Conservation (phyloP, 805 yeast genomes). For the Kluyveromyces nonfermentans region DNA sequence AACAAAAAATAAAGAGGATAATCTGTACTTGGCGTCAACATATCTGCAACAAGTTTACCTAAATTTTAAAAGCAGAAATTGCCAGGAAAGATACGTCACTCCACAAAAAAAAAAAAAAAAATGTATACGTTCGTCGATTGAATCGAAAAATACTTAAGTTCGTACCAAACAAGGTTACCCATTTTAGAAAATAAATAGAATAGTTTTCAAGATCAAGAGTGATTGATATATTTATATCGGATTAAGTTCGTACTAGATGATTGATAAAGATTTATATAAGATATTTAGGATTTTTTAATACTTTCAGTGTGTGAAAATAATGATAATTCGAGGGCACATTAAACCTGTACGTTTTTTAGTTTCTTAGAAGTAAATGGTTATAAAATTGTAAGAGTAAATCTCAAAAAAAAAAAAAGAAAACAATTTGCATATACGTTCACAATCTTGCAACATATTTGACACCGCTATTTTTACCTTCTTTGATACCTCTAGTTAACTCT, state of each 20-base stretch:
- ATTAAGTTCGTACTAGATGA: background rate
- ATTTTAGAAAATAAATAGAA: too few species aligned
- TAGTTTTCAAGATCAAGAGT: too few species aligned
- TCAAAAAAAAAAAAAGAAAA: background rate
- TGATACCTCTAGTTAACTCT: conserved; percentile 20
- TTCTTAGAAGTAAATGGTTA: too few species aligned
- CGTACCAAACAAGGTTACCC: background rate
- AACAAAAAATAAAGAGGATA: too few species aligned
- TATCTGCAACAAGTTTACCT: too few species aligned
- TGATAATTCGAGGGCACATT: too few species aligned
- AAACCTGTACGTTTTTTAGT: too few species aligned
- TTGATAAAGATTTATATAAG: background rate
- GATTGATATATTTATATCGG: too few species aligned
- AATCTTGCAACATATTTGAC: conserved; percentile 23
- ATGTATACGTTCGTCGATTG: background rate
- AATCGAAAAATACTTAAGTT: background rate
- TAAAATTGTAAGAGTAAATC: too few species aligned
- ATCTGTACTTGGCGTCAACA: too few species aligned
- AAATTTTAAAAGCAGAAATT: too few species aligned
- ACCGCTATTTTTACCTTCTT: conserved; percentile 25
- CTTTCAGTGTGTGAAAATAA: background rate
- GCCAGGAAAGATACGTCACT: too few species aligned
- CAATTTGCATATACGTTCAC: background rate
- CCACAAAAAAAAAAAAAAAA: background rate
- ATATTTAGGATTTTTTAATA: background rate